Base-by-base conservation (phyloP, 495 filamentous ascomycete species). In the Ascodesmis nigricans region DNA sequence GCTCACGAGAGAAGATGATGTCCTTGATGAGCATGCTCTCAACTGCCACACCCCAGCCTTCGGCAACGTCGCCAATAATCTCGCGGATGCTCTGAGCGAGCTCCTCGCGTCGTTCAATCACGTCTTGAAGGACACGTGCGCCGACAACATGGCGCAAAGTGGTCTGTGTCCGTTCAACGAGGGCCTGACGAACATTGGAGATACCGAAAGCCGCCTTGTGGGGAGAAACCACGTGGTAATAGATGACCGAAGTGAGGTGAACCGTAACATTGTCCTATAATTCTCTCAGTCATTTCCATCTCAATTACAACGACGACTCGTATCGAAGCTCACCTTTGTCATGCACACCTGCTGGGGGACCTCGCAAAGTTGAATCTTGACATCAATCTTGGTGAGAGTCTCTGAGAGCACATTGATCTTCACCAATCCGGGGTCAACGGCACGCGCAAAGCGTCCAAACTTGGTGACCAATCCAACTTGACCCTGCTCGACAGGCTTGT, bases 1-100 rank as follows among this genome's bases (percentile, higher is more conserved):
- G 69, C 39, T 95, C 87, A 50, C 74, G 67, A 64, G 69, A 77
- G 72, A 99, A 99, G 54, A 93, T 79, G 54, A 99, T 91, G 56
- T 99, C 87, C 58, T 99, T 99, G 66, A 99, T 80, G 38, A 99
- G 69, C 90, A 99, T 99, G 48, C 71, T 78, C 64, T 95, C 90
- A 38, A 99, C 87, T 50, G 78, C 67, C 14, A 91, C 82, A 57
- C 87, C 87, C 87, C 87, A 99, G 40, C 79, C 82, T 17, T 67
- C 58, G 11, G 87, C 87, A 3, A 91, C 84, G 42, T 91, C 82
- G 54, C 92, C 87, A 52, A 99, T 93, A 46, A 99, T 95, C 60
- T 93, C 87, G 20, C 80, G 71, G 41, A 92, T 99, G 32, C 72
- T 79, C 55, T 77, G 70, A 1, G 87, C 87, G 38, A 99, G 76